Percentiles rank a stretch among this genome's conserved stretches.
Conservation (phyloP, 495 filamentous ascomycete species). For the Penicillium odoratum region DNA sequence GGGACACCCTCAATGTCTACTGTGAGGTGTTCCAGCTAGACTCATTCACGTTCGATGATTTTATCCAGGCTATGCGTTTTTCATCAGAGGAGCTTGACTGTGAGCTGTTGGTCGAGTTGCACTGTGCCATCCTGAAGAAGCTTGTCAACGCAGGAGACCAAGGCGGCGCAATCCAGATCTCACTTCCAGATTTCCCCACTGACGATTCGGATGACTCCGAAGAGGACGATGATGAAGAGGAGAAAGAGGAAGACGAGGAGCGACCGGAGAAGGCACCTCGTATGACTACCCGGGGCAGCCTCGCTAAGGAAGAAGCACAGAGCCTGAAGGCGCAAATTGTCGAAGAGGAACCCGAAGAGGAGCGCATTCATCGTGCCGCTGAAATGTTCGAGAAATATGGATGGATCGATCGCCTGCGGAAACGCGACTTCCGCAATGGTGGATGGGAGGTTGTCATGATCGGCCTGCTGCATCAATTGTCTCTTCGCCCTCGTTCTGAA, state of each 20-base stretch:
- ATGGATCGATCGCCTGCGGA: constrained; percentile 82
- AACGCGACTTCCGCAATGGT: constrained; percentile 84
- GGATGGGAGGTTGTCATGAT: constrained; percentile 91
- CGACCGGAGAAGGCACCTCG: constrained; percentile 58
- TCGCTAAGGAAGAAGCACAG: constrained; percentile 77
- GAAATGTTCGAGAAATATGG: constrained; percentile 67
- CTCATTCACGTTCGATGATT: constrained; percentile 98
- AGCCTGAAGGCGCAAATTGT: constrained; percentile 53
- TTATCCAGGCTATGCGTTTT: constrained; percentile 81
- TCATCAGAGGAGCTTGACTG: constrained; percentile 76
- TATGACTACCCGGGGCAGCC: constrained; percentile 79
- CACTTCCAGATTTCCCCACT: constrained; percentile 72
- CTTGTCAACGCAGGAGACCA: constrained; percentile 72
- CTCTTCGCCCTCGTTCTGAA: constrained; percentile 66
- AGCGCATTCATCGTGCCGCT: constrained; percentile 67
- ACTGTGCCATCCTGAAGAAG: constrained; percentile 87
- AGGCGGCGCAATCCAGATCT: constrained; percentile 74
- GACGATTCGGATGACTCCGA: constrained; percentile 64
- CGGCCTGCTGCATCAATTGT: constrained; percentile 81
- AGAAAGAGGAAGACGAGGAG: constrained; percentile 35
- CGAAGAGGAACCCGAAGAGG: constrained; percentile 33
- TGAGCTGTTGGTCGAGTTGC: constrained; percentile 84
- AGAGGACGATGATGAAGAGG: constrained; percentile 35
- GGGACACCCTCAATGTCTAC: constrained; percentile 96
- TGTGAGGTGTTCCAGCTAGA: constrained; percentile 90